phyloP scores from a whole-genome alignment of 2,329 filamentous ascomycete species.

The Alternaria burnsii region DNA sequence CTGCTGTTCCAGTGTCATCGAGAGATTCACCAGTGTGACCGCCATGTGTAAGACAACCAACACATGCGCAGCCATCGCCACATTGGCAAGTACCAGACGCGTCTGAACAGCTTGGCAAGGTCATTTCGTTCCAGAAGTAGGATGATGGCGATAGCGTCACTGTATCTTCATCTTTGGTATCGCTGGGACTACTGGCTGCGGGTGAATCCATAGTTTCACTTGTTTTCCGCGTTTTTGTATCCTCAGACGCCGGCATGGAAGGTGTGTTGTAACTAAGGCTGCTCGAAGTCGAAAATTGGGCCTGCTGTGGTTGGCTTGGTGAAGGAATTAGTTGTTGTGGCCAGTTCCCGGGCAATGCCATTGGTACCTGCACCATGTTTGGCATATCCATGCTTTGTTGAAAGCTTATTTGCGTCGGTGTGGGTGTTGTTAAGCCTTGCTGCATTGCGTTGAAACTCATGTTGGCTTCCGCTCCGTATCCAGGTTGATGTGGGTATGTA shows the following conservation, averaged over 20 bases:
- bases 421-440: slow-evolving; percentile 28
- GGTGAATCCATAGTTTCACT: slow-evolving; percentile 26
- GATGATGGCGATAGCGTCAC: slow-evolving; percentile 49
- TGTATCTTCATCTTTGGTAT: slow-evolving; percentile 44
- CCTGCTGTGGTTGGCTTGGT: slow-evolving; percentile 19
- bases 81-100: slow-evolving; percentile 61
- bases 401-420: slow-evolving; percentile 32
- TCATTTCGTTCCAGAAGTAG: slow-evolving; percentile 50
- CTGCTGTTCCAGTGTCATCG: slow-evolving; percentile 24
- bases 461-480: slow-evolving; percentile 38
- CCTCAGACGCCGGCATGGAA: slow-evolving; percentile 18
- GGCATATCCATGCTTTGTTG: slow-evolving; percentile 30
- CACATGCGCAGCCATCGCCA: slow-evolving; percentile 61
- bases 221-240: slow-evolving; percentile 18
- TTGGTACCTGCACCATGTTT: slow-evolving; percentile 26
- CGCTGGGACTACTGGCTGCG: slow-evolving; percentile 39
- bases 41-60: slow-evolving; percentile 62
- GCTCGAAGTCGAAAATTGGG: slow-evolving; percentile 29
- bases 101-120: slow-evolving; percentile 56
- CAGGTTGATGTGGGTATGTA: slow-evolving; percentile 45
- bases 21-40: slow-evolving; percentile 58
- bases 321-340: slow-evolving; percentile 27
- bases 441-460: slow-evolving; percentile 27
- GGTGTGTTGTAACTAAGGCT: slow-evolving; percentile 13
- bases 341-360: slow-evolving; percentile 34